Evolutionary conservation across 805 yeast species (phyloP), one percentile per base, ranked within the genome.

Genomic region (Sugiyamaella smithiae): DNA sequence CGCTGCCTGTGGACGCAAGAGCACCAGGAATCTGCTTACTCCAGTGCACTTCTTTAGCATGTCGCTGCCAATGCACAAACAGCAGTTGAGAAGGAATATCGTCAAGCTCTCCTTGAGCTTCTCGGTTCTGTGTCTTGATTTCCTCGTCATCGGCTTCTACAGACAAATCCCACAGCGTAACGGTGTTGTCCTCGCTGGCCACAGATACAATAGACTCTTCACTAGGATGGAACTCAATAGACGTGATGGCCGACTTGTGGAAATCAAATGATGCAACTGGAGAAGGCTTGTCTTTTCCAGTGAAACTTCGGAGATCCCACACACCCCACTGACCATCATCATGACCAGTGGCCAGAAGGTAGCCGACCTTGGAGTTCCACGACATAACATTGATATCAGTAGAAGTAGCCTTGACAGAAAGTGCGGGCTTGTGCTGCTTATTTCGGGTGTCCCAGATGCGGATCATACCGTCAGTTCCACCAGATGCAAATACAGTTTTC

Each of bases 81-180:
- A 93, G 73, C 61, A 93, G 75, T 69, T 93, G 99, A 19, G 98
- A 93, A 14, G 99, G 99, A 55, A 91, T 87, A 60, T 85, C 95
- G 57, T 82, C 83, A 57, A 93, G 73, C 59, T 90, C 97, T 12
- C 68, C 68, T 58, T 78, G 77, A 35, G 82, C 78, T 60, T 85
- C 93, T 49, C 80, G 77, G 59, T 81, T 78, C 70, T 91, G 97
- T 62, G 84, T 85, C 50, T 86, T 81, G 57, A 91, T 85, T 69
- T 91, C 99, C 64, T 91, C 98, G 64, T 93, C 98, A 67, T 90
- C 99, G 2, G 98, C 98, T 71, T 93, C 99, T 12, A 93, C 99
- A 9, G 97, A 91, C 66, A 93, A 76, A 72, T 93, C 99, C 99
- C 99, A 93, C 57, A 93, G 72, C 1, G 97, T 89, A 6, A 93